A percentile compares a stretch with the other conserved stretches of the same genome.
These are phyloP conservation scores for Fraxinus velutina DNA, from an alignment of 305 asterid genomes.

Conservation along the genomic window DNA sequence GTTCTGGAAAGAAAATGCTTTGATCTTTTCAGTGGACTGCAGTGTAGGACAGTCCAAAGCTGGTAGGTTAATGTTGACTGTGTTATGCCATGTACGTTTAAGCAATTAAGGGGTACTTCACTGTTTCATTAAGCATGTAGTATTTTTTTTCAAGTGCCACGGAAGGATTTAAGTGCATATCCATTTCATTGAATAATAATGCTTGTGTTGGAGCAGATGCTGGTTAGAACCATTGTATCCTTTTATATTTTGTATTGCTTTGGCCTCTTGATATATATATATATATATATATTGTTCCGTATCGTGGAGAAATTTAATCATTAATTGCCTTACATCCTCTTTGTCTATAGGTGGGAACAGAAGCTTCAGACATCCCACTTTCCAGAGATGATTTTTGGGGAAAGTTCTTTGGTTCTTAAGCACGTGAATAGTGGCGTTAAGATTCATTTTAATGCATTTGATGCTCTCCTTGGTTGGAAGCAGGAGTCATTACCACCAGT, in stretches of 20 bases:
- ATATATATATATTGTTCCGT: conserved; percentile 4
- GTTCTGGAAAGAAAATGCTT: not conserved
- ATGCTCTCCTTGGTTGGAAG: conserved; percentile 93
- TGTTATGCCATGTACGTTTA: not conserved
- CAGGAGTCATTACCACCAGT: conserved; percentile 82
- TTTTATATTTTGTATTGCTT: not conserved
- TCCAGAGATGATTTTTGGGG: conserved; percentile 97
- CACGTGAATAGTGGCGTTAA: conserved; percentile 62
- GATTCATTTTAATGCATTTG: conserved; percentile 78
- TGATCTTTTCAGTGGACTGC: not conserved
- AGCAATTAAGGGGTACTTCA: not conserved
- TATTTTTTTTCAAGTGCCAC: not conserved
- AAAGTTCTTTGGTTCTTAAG: conserved; percentile 66
- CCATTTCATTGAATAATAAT: not conserved
- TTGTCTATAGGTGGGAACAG: conserved; percentile 82
- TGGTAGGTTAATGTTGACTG: not conserved
- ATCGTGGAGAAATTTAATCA: not conserved
- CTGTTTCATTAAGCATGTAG: not conserved
- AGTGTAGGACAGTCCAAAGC: not conserved
- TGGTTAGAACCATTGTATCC: not conserved
- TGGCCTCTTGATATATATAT: not conserved
- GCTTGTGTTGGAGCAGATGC: not conserved
- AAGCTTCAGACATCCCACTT: conserved; percentile 77
- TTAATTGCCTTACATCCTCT: conserved; percentile 2
- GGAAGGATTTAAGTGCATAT: not conserved